Base-by-base conservation (phyloP, 1,139 yeast genomes). In the Lodderomyces elongisporus region DNA sequence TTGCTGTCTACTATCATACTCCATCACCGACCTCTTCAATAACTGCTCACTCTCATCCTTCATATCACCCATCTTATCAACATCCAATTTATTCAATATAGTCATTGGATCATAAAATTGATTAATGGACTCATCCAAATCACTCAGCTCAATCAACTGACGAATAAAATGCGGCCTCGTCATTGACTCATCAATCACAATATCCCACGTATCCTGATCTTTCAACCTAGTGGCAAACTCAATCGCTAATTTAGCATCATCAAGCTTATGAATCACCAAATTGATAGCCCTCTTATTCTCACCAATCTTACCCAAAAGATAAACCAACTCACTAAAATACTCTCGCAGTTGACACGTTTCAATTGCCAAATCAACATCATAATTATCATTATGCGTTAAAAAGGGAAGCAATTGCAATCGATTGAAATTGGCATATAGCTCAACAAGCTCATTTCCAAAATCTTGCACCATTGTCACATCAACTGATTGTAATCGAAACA, bases 181-280 rank as follows among this genome's bases (percentile, higher is more conserved):
- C 61, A 81, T 69, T 14, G 95, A 80, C 52, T 81, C 79, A 13
- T 75, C 77, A 9, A 89, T 60, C 39, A 91, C 64, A 30, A 79
- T 77, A 30, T 77, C 77, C 95, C 96, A 89, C 8, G 88, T 62
- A 14, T 85, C 94, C 21, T 64, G 58, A 46, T 85, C 94, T 34
- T 80, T 77, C 43, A 83, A 79, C 12, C 71, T 68, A 38, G 73
- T 78, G 1, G 93, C 95, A 66, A 88, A 91, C 13, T 70, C 73
- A 23, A 91, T 84, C 0, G 97, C 97, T 46, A 75, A 70, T 26
- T 73, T 72, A 0, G 96, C 93, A 51, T 89, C 93, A 36, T 80
- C 72, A 34, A 88, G 58, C 45, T 84, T 73, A 44, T 85, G 81
- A 28, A 88, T 79, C 14, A 91, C 88, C 34, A 91, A 63, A 41